These are phyloP conservation scores for Suillus paluster DNA, from an alignment of 768 basidiomycete species.

Conservation along the genomic window DNA sequence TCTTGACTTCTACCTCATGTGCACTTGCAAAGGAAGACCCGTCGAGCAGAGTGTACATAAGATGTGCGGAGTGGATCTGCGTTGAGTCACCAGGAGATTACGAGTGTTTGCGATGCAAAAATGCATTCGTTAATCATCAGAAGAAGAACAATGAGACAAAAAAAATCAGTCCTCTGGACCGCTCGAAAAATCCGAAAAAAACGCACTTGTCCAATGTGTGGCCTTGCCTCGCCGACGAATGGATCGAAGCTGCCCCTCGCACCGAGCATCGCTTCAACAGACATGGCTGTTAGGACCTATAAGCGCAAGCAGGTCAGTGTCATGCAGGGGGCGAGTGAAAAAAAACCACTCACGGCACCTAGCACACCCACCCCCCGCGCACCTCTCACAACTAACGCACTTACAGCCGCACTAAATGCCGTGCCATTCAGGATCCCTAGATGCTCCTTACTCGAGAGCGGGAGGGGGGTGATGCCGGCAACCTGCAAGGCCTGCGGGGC, in stretches of 20 bases:
- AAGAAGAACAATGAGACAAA: not conserved
- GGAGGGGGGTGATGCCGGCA: slow-evolving; percentile 66
- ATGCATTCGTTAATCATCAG: not conserved
- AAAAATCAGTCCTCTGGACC: not conserved
- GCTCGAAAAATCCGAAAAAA: not conserved
- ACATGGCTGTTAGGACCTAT: slow-evolving; percentile 81
- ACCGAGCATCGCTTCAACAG: slow-evolving; percentile 81
- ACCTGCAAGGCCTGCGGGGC: slow-evolving; percentile 56
- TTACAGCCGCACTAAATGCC: slow-evolving; percentile 83
- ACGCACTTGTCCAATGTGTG: slow-evolving; percentile 78
- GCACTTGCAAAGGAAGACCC: slow-evolving; percentile 70
- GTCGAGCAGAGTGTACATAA: slow-evolving; percentile 69
- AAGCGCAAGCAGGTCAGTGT: not conserved
- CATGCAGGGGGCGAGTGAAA: not conserved
- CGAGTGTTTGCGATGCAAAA: slow-evolving; percentile 2
- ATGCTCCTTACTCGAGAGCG: slow-evolving; percentile 76
- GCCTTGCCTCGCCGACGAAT: slow-evolving; percentile 77
- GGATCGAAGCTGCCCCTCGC: slow-evolving; percentile 73
- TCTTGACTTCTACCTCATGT: slow-evolving; percentile 74
- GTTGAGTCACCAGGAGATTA: not conserved
- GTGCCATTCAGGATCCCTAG: slow-evolving; percentile 86
- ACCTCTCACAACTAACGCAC: slow-evolving; percentile 72
- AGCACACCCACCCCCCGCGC: slow-evolving; percentile 69
- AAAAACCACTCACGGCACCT: slow-evolving; percentile 36
- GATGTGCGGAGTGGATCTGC: slow-evolving; percentile 71